Base-by-base conservation (phyloP, 176 grass and related monocot genomes). In the Oropetium thomaeum region DNA sequence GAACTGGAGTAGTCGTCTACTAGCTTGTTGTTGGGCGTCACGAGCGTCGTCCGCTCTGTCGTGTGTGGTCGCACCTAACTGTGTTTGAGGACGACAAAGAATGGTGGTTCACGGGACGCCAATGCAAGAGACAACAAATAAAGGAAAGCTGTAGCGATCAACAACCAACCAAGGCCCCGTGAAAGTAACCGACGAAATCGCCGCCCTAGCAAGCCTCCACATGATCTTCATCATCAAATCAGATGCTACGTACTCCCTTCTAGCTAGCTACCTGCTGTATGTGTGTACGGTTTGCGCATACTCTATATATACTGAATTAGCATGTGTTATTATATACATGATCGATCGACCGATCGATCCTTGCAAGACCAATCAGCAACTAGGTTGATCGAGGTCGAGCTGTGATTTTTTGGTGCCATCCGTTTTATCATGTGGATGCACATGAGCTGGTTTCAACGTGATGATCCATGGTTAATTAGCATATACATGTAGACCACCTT, bases 181-280 rank as follows among this genome's bases (percentile, higher is more conserved):
- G 77, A 80, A 22, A 69, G 54, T 23, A 59, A 9, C 66, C 66
- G 54, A 80, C 77, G 66, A 80, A 80, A 70, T 32, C 22, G 29
- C 52, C 61, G 53, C 55, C 10, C 25, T 30, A 27, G 23, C 19
- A 38, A 7, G 4, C 23, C 26, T 58, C 55, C 40, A 43, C 23
- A 71, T 35, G 68, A 16, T 34, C 0, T 1, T 42, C 49, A 52
- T 49, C 59, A 53, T 47, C 44, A 15, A 47, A n/a, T n/a, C n/a
- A n/a, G n/a, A n/a, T n/a, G n/a, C n/a, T n/a, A n/a, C n/a, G n/a
- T n/a, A n/a, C n/a, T n/a, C n/a, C n/a, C n/a, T n/a, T n/a, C n/a
- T n/a, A n/a, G n/a, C n/a, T n/a, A n/a, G n/a, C n/a, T n/a, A n/a
- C n/a, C n/a, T n/a, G 5, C 5, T 37, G 5, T n/a, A 5, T 32